phyloP scores from a whole-genome alignment of 2,329 filamentous ascomycete species.

The Talaromyces sp. region DNA sequence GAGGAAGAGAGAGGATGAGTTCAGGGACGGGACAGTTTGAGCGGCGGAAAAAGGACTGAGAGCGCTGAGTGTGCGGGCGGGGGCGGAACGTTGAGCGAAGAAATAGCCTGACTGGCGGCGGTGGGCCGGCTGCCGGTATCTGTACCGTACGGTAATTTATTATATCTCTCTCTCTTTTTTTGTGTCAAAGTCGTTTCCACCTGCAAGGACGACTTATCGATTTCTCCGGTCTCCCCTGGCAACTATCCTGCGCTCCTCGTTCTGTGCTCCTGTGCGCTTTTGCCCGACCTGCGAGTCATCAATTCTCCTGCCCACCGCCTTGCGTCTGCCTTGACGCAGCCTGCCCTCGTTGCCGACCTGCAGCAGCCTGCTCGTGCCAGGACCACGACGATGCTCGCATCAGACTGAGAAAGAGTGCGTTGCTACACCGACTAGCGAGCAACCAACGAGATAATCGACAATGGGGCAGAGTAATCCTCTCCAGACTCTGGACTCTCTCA shows the following conservation, averaged over 20 bases:
- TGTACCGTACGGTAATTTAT: neutral
- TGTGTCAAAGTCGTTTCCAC: neutral
- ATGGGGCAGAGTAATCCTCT: neutral
- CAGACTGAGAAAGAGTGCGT: neutral
- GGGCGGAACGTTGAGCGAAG: slow-evolving; percentile 4
- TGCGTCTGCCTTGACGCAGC: slow-evolving; percentile 1
- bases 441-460: neutral
- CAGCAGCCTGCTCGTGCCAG: neutral
- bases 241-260: slow-evolving; percentile 10
- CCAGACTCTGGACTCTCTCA: neutral
- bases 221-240: slow-evolving; percentile 11
- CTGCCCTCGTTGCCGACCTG: neutral
- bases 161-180: neutral
- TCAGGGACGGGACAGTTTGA: neutral
- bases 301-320: slow-evolving; percentile 6
- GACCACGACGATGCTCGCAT: neutral
- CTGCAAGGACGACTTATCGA: slow-evolving; percentile 9
- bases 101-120: neutral
- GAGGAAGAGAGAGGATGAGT: neutral
- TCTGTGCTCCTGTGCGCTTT: neutral
- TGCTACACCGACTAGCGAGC: neutral
- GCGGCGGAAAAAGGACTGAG: neutral
- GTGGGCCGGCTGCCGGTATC: neutral
- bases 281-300: slow-evolving; percentile 4
- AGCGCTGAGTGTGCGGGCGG: neutral